Evolutionary conservation across 169 alveolate genomes (phyloP).

Genomic region (Plasmodium adleri): DNA sequence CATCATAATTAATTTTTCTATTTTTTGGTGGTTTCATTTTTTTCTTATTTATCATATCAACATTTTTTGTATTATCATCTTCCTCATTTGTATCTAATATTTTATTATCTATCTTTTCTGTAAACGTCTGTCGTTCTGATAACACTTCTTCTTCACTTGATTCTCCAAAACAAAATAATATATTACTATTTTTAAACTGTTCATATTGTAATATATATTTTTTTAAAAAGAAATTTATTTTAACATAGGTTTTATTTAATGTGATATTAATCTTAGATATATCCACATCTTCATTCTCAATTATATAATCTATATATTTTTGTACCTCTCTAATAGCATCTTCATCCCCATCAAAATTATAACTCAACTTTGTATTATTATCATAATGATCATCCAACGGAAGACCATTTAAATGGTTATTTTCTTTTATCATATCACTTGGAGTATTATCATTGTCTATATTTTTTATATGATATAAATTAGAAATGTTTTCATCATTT

Average conservation of each 20-base stretch:
- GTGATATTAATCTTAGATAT: conserved; percentile 28
- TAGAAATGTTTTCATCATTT: too few relatives aligned
- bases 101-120: background rate
- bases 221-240: conserved; percentile 28
- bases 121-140: conserved; percentile 1
- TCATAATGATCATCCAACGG: too few relatives aligned
- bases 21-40: conserved; percentile 31
- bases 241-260: conserved; percentile 11
- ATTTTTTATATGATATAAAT: too few relatives aligned
- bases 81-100: background rate
- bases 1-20: conserved; percentile 74
- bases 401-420: too few relatives aligned
- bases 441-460: too few relatives aligned
- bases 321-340: conserved; percentile 5
- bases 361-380: background rate
- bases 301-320: conserved; percentile 27
- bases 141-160: conserved; percentile 66
- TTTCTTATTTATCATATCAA: conserved; percentile 5
- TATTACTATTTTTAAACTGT: conserved; percentile 38
- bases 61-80: background rate
- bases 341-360: background rate
- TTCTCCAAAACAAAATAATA: conserved; percentile 68
- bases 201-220: conserved; percentile 33
- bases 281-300: conserved; percentile 50
- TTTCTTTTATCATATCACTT: too few relatives aligned